Percentiles rank a stretch among this genome's conserved stretches.
Evolutionary conservation across 805 yeast species (phyloP).

Genomic region (Yarrowia sp.): DNA sequence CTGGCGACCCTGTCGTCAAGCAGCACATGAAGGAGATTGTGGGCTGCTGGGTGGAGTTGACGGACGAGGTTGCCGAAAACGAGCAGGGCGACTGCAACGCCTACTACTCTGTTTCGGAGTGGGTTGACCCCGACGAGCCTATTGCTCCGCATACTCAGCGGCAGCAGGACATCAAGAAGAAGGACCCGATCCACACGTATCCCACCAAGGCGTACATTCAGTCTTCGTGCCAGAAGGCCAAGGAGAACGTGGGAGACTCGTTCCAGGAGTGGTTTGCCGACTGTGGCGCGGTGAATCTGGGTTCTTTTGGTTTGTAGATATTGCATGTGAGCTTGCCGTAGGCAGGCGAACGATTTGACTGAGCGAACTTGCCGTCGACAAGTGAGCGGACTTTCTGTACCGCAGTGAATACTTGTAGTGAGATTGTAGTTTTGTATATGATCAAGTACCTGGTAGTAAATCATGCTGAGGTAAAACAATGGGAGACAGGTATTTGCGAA

Average conservation of each 20-base stretch:
- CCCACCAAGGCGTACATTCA: slow-evolving; percentile 24
- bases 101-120: slow-evolving; percentile 32
- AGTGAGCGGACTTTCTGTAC: no score
- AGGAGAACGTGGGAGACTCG: slow-evolving; percentile 6
- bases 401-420: no score
- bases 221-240: slow-evolving; percentile 21
- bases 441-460: no score
- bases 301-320: slow-evolving; percentile 25
- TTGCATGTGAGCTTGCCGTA: no score
- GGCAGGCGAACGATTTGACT: no score
- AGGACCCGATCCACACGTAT: slow-evolving; percentile 23
- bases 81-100: slow-evolving; percentile 48
- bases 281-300: slow-evolving; percentile 14
- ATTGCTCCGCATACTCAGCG: slow-evolving; percentile 15
- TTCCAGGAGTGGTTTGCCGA: slow-evolving; percentile 25
- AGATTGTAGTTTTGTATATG: no score
- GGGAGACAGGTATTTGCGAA: no score
- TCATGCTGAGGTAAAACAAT: no score
- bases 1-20: slow-evolving; percentile 39
- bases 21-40: slow-evolving; percentile 40
- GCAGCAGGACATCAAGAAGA: slow-evolving; percentile 21
- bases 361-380: no score
- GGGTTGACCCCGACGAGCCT: slow-evolving; percentile 22
- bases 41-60: slow-evolving; percentile 49
- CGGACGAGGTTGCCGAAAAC: slow-evolving; percentile 73